Evolutionary conservation across 352 stramenopile genomes (phyloP).

Genomic region (Globisporangium megalacanthum): DNA sequence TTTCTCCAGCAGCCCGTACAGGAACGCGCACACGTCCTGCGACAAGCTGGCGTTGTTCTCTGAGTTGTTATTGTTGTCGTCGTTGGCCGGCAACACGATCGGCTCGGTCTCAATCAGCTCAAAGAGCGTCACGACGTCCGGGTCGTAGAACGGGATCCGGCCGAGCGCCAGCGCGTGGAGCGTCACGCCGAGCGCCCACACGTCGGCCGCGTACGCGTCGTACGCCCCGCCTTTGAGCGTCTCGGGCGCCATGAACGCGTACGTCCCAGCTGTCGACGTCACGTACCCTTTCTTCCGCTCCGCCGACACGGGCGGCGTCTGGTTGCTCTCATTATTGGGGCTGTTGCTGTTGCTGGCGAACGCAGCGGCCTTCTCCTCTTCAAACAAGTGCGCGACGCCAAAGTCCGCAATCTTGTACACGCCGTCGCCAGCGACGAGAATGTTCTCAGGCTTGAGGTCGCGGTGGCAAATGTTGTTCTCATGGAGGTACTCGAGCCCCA

Average conservation of each 20-base stretch:
- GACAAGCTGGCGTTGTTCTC: constrained; percentile 18
- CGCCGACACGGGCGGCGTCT: constrained; percentile 2
- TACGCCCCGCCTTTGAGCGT: constrained; percentile 76
- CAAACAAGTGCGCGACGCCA: constrained; percentile 80
- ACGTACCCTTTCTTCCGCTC: constrained; percentile 68
- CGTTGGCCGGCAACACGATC: constrained; percentile 25
- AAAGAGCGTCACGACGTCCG: constrained; percentile 77
- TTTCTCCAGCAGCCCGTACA: constrained; percentile 69
- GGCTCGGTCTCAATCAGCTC: constrained; percentile 71
- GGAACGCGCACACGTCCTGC: constrained; percentile 34
- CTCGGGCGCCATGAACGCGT: constrained; percentile 82
- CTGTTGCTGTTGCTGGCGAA: background rate
- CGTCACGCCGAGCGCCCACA: constrained; percentile 85
- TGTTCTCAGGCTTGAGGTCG: constrained; percentile 85
- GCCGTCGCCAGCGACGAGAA: constrained; percentile 58
- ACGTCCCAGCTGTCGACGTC: constrained; percentile 74
- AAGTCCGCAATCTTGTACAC: constrained; percentile 85
- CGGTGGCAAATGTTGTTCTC: constrained; percentile 85
- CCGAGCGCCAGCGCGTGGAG: constrained; percentile 78
- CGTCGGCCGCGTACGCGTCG: constrained; percentile 75
- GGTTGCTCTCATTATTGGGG: constrained; percentile 5
- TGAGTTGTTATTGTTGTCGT: constrained; percentile 23
- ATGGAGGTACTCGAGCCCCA: constrained; percentile 81
- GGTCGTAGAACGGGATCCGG: constrained; percentile 78
- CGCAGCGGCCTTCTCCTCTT: constrained; percentile 30